Evolutionary conservation across 345 rosid species (phyloP).

Genomic region (Citrus maxima): DNA sequence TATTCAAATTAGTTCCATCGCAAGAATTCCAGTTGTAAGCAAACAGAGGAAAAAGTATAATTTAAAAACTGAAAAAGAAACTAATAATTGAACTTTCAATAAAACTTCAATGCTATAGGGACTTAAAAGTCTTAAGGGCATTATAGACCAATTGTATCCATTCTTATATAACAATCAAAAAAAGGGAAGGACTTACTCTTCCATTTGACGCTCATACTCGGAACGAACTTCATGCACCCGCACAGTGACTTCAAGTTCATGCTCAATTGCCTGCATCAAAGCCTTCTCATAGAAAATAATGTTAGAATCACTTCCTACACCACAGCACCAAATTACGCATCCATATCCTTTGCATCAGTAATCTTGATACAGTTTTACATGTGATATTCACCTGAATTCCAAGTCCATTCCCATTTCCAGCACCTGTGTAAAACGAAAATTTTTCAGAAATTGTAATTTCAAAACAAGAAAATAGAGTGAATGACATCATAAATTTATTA

Average conservation of each 20-base stretch:
- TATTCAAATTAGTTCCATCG: not conserved
- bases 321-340: not conserved
- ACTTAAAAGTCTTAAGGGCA: not conserved
- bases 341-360: conserved; percentile 3
- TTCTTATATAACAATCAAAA: not conserved
- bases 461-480: conserved; percentile 8
- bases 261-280: conserved; percentile 85
- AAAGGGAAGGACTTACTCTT: conserved; percentile 65
- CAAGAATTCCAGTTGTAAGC: not conserved
- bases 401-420: conserved; percentile 59
- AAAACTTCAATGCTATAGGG: not conserved
- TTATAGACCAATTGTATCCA: not conserved
- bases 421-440: conserved; percentile 32
- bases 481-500: conserved; percentile 17
- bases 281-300: conserved; percentile 42
- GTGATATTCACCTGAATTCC: conserved; percentile 70
- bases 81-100: not conserved
- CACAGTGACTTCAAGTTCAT: conserved; percentile 90
- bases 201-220: conserved; percentile 85
- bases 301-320: conserved; percentile 7
- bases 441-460: conserved; percentile 13
- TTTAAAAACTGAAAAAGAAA: not conserved
- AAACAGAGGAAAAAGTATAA: not conserved
- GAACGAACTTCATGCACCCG: conserved; percentile 93
- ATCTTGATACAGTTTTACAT: not conserved